Conservation (phyloP, 2,329 filamentous ascomycete genomes). For the Tolypocladium cylindrosporum region DNA sequence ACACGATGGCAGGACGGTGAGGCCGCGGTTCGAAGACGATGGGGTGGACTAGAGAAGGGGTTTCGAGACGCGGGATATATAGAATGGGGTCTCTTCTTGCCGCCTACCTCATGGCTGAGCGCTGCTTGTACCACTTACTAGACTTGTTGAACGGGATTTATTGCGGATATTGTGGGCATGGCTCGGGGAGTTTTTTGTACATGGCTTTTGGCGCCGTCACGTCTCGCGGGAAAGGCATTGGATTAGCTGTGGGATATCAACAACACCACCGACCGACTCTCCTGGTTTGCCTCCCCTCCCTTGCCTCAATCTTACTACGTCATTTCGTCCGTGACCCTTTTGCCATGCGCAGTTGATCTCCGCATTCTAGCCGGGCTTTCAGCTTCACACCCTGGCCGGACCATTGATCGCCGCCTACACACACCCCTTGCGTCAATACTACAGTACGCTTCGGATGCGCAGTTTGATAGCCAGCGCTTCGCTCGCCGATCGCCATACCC, state of each 20-base stretch:
- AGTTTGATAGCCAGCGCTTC: background rate
- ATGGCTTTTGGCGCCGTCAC: background rate
- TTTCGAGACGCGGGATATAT: background rate
- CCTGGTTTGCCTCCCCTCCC: too few species aligned
- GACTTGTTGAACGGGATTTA: background rate
- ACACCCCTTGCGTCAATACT: too few species aligned
- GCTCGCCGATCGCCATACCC: background rate
- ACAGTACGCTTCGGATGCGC: background rate
- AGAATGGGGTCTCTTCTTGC: background rate
- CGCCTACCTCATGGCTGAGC: background rate
- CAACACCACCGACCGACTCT: too few species aligned
- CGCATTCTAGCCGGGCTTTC: too few species aligned
- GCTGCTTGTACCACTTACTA: background rate
- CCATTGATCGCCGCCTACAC: too few species aligned
- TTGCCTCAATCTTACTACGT: too few species aligned
- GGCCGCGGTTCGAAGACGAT: constrained; percentile 14
- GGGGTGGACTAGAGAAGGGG: constrained; percentile 19
- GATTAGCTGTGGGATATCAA: background rate
- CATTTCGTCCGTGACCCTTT: too few species aligned
- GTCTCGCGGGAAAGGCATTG: background rate
- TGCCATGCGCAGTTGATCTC: too few species aligned
- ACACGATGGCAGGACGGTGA: constrained; percentile 7
- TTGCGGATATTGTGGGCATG: background rate
- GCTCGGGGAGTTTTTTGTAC: too few species aligned
- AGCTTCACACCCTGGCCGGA: too few species aligned